Evolutionary conservation across 2,329 filamentous ascomycete species (phyloP).

Genomic region (Cercospora nicotianae): DNA sequence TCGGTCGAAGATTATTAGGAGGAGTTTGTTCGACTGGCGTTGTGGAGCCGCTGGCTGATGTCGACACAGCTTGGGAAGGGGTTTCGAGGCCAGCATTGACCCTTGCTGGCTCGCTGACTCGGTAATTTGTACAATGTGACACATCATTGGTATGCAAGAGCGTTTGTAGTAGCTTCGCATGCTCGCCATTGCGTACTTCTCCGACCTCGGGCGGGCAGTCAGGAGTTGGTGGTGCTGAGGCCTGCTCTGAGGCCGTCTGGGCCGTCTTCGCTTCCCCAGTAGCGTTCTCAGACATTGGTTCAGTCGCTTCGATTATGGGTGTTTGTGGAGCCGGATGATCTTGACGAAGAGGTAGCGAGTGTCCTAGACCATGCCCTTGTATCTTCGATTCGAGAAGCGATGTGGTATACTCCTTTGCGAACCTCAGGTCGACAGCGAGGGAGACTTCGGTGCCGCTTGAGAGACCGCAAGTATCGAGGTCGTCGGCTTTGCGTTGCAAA

Average conservation of each 20-base stretch:
- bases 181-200: background rate
- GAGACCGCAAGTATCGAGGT: background rate
- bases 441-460: background rate
- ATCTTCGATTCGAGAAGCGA: background rate
- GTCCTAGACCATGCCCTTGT: background rate
- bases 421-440: conserved; percentile 7
- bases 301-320: background rate
- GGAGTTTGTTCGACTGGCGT: background rate
- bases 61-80: background rate
- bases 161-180: background rate
- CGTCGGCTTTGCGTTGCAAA: conserved; percentile 7
- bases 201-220: background rate
- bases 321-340: background rate
- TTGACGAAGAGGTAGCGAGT: background rate
- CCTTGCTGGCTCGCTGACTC: background rate
- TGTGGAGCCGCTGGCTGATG: background rate
- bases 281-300: background rate
- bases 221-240: background rate
- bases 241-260: background rate
- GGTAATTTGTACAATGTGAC: background rate
- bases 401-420: background rate
- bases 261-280: background rate
- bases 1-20: conserved; percentile 6
- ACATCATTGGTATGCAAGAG: background rate
- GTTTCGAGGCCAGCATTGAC: background rate